Percentiles rank a stretch among this genome's conserved stretches.
phyloP scores from a whole-genome alignment of 2,329 filamentous ascomycete species.

The Aschersonia sp. region DNA sequence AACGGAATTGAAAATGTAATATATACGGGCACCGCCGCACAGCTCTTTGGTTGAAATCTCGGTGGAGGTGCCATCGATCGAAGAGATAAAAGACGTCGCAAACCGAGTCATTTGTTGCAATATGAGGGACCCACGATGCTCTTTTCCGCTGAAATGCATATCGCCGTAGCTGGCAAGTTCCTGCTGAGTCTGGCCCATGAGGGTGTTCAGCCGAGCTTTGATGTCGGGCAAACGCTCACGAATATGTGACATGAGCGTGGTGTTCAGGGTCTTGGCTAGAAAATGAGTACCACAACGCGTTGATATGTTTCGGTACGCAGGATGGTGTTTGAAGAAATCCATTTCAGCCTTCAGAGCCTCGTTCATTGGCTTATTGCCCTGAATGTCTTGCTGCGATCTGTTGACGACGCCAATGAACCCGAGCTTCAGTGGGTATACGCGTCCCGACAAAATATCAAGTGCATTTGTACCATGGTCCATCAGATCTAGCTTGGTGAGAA shows the following conservation, averaged over 20 bases:
- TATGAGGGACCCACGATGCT: conserved; percentile 88
- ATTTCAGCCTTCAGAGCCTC: conserved; percentile 80
- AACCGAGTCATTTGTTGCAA: conserved; percentile 97
- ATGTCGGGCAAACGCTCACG: conserved; percentile 92
- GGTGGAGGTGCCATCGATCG: conserved; percentile 94
- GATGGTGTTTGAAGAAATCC: conserved; percentile 95
- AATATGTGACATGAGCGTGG: conserved; percentile 91
- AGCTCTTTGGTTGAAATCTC: conserved; percentile 98
- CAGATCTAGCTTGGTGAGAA: conserved; percentile 89
- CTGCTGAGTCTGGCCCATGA: conserved; percentile 99
- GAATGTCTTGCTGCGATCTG: conserved; percentile 94
- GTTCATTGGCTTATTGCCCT: conserved; percentile 84
- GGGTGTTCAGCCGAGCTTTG: conserved; percentile 89
- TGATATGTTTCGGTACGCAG: conserved; percentile 92
- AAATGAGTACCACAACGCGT: conserved; percentile 87
- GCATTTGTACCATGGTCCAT: conserved; percentile 99
- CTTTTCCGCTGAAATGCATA: conserved; percentile 93
- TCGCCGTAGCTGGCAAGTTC: conserved; percentile 96
- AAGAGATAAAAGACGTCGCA: conserved; percentile 93
- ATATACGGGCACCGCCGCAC: conserved; percentile 86
- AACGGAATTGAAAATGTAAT: conserved; percentile 98
- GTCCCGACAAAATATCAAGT: conserved; percentile 89
- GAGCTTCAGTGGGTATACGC: conserved; percentile 91
- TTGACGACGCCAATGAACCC: conserved; percentile 98
- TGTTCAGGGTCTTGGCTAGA: conserved; percentile 86